Base-by-base conservation (phyloP, 805 yeast genomes). In the Candida suzukii region DNA sequence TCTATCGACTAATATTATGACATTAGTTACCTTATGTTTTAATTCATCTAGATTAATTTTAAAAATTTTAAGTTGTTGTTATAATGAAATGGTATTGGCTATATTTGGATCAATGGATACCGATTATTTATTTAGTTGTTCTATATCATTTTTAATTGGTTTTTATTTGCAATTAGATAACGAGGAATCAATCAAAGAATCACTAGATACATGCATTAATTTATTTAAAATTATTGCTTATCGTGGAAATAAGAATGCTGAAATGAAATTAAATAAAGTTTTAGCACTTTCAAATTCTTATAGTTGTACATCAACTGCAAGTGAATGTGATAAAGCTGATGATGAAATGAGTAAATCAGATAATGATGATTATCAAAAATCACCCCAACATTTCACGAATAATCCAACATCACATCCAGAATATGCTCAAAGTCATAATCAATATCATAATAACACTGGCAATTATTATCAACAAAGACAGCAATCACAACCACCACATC, bases 61-160 rank as follows among this genome's bases (percentile, higher is more conserved):
- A 3, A 41, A 45, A 24, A 47, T 52, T 10, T 33, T 50, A n/a
- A 41, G 30, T 8, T 34, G 47, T 7, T 49, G 54, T 35, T 45
- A 43, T 40, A 46, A 50, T 32, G 52, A 52, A 21, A 48, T 44
- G 12, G 45, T 49, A 14, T 32, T 56, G 20, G 60, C 59, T 3
- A 37, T 47, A 3, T 54, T 46, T 44, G 60, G 58, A 19, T 54
- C 52, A 8, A 49, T 56, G 55, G 60, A 56, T 41, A 42, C 53
- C 26, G 59, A 56, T 42, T 56, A 56, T 38, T 35, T 54, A 16
- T 53, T 52, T 40, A 54, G 56, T 39, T 52, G 58, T 2, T 40
- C 54, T 18, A 39, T 54, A 37, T 47, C 59, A 0, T 53, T 53
- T 18, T 52, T 56, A 41, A 54, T 56, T 45, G 52, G 55, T 14